Evolutionary conservation across 108 stramenopile species (phyloP).

Genomic region (Cyclostephanos tholiformis): DNA sequence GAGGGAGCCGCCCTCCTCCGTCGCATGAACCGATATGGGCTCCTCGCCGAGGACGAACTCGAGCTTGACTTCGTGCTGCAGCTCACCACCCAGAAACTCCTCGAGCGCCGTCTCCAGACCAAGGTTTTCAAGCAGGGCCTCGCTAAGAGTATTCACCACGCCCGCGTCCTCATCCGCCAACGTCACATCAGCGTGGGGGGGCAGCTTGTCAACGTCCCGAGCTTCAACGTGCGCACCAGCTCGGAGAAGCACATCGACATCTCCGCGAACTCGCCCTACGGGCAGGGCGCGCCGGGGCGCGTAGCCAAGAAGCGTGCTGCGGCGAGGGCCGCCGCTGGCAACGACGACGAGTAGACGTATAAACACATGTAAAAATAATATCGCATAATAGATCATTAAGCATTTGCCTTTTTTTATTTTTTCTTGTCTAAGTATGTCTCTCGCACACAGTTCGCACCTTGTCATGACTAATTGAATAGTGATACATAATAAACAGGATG

Average conservation of each 20-base stretch:
- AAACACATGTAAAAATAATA: not conserved
- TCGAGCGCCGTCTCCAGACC: conserved; percentile 97
- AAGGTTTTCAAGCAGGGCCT: conserved; percentile 98
- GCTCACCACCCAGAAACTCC: conserved; percentile 97
- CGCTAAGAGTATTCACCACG: conserved; percentile 99
- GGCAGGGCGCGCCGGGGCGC: conserved; percentile 98
- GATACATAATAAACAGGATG: too few relatives aligned
- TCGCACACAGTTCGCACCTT: too few relatives aligned
- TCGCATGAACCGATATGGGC: conserved; percentile 96
- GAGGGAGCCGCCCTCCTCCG: conserved; percentile 98
- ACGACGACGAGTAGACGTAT: conserved; percentile 78
- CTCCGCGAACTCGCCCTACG: conserved; percentile 94
- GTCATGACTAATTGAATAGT: too few relatives aligned
- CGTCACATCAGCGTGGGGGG: conserved; percentile 99
- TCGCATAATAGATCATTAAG: not conserved
- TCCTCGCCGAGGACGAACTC: conserved; percentile 95
- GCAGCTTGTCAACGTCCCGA: conserved; percentile 97
- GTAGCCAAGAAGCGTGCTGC: conserved; percentile 96
- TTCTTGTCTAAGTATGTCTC: not conserved
- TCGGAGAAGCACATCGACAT: conserved; percentile 99
- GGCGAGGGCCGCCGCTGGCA: conserved; percentile 90
- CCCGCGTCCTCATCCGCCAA: conserved; percentile 98
- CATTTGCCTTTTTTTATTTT: not conserved
- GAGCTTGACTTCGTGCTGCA: conserved; percentile 97
- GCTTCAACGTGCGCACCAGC: conserved; percentile 96